Evolutionary conservation across 1,139 yeast genomes (phyloP).

Genomic region (Taphrina populina): DNA sequence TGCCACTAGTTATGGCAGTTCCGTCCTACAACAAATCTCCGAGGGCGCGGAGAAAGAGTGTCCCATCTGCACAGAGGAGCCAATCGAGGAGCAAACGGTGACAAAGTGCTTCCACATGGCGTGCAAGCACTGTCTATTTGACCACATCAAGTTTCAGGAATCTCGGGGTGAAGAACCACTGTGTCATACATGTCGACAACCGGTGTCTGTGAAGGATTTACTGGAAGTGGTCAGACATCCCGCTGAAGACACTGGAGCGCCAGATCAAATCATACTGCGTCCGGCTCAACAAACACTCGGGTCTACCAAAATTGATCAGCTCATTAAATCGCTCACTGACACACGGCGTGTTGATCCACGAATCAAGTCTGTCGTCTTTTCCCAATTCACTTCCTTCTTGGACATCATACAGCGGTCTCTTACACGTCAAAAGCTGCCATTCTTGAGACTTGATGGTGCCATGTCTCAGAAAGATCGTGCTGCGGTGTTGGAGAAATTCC

Average conservation of each 20-base stretch:
- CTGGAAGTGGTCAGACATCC: slow-evolving; percentile 42
- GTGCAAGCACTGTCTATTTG: slow-evolving; percentile 71
- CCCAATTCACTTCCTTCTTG: slow-evolving; percentile 82
- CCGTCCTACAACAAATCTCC: slow-evolving; percentile 45
- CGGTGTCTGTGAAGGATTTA: slow-evolving; percentile 42
- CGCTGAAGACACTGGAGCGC: slow-evolving; percentile 3
- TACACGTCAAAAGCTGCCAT: slow-evolving; percentile 49
- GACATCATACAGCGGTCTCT: slow-evolving; percentile 72
- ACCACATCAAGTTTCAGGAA: slow-evolving; percentile 56
- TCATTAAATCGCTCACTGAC: slow-evolving; percentile 58
- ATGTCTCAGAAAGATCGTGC: slow-evolving; percentile 67
- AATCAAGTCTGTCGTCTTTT: slow-evolving; percentile 80
- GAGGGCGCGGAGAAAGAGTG: slow-evolving; percentile 65
- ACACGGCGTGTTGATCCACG: slow-evolving; percentile 58
- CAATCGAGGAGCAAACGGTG: slow-evolving; percentile 59
- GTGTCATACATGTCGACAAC: slow-evolving; percentile 48
- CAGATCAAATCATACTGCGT: slow-evolving; percentile 42
- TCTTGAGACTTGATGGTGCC: slow-evolving; percentile 78
- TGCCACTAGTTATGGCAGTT: slow-evolving; percentile 45
- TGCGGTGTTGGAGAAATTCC: slow-evolving; percentile 59
- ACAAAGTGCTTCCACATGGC: slow-evolving; percentile 82
- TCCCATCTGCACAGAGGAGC: slow-evolving; percentile 73
- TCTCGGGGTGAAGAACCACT: slow-evolving; percentile 43
- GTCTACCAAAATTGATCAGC: slow-evolving; percentile 74
- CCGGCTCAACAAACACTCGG: slow-evolving; percentile 38